A percentile compares a stretch with the other conserved stretches of the same genome.
These are phyloP conservation scores for Citrullus mucosospermus DNA, from an alignment of 306 rosid species.

Conservation along the genomic window DNA sequence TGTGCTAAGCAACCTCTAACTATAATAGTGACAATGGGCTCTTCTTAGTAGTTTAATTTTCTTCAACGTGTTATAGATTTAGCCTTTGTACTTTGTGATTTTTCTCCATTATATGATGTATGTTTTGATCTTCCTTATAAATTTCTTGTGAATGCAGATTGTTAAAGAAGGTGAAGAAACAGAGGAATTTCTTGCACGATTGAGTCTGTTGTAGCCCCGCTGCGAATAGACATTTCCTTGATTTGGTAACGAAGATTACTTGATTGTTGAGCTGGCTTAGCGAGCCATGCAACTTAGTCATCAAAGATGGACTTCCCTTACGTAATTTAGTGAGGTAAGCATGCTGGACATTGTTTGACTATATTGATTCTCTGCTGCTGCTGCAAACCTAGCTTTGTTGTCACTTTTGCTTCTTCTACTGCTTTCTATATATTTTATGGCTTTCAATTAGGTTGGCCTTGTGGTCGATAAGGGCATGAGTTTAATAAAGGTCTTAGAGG, in stretches of 20 bases:
- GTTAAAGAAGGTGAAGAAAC: conserved; percentile 80
- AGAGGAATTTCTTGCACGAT: conserved; percentile 42
- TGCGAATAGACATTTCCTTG: conserved; percentile 18
- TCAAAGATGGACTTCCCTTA: conserved; percentile 20
- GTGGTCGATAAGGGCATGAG: too few species aligned
- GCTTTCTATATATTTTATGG: background rate
- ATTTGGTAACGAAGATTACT: conserved; percentile 15
- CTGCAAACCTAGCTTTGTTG: background rate
- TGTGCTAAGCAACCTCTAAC: background rate
- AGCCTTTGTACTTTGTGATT: background rate
- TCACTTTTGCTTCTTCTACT: background rate
- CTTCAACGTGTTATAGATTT: background rate
- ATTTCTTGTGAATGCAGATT: conserved; percentile 24
- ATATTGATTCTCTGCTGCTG: background rate
- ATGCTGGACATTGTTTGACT: conserved; percentile 3
- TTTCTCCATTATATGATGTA: background rate
- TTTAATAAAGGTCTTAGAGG: background rate
- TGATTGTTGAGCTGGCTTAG: conserved; percentile 18
- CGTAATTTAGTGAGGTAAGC: conserved; percentile 39
- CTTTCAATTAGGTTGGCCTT: background rate
- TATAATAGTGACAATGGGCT: background rate
- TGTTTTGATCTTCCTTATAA: conserved; percentile 11
- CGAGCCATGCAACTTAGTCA: conserved; percentile 19
- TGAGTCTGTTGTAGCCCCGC: conserved; percentile 41
- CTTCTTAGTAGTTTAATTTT: background rate